A percentile compares a stretch with the other conserved stretches of the same genome.
Conservation (phyloP, 2,329 filamentous ascomycete genomes). For the Metarhizium robertsii region DNA sequence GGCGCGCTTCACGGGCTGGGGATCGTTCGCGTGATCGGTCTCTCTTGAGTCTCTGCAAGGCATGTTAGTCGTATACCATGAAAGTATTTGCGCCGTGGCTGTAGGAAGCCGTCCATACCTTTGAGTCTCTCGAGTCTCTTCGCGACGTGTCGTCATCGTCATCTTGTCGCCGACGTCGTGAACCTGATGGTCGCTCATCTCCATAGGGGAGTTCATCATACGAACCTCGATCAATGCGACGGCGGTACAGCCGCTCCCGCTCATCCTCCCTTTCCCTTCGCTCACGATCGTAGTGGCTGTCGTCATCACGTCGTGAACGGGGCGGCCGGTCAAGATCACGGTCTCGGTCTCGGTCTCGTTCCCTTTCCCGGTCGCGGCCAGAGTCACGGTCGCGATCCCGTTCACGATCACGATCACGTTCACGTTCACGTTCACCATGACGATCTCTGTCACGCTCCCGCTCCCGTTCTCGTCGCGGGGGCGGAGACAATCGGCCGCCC, state of each 20-base stretch:
- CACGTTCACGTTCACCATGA: slow-evolving; percentile 24
- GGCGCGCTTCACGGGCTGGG: slow-evolving; percentile 45
- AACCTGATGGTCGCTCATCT: slow-evolving; percentile 55
- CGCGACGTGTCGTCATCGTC: slow-evolving; percentile 63
- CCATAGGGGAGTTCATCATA: slow-evolving; percentile 90
- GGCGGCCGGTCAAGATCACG: slow-evolving; percentile 38
- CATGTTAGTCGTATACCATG: neutral
- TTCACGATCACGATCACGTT: slow-evolving; percentile 24
- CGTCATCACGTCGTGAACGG: slow-evolving; percentile 50
- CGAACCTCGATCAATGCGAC: slow-evolving; percentile 64
- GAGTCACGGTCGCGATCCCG: slow-evolving; percentile 27
- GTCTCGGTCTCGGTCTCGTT: slow-evolving; percentile 9
- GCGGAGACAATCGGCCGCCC: slow-evolving; percentile 33
- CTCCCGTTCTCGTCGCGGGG: slow-evolving; percentile 33
- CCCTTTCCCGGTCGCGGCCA: slow-evolving; percentile 27
- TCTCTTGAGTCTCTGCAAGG: slow-evolving; percentile 44
- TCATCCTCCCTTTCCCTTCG: slow-evolving; percentile 83
- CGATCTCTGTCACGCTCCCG: slow-evolving; percentile 29
- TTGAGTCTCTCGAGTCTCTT: slow-evolving; percentile 56
- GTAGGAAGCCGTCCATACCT: slow-evolving; percentile 36
- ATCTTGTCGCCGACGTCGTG: slow-evolving; percentile 69
- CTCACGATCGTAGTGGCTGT: slow-evolving; percentile 73
- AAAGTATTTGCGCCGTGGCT: slow-evolving; percentile 14
- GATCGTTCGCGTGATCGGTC: slow-evolving; percentile 52
- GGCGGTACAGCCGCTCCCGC: slow-evolving; percentile 77